A percentile compares a stretch with the other conserved stretches of the same genome.
Evolutionary conservation across 176 grass and related monocot species (phyloP).

Genomic region (Puya raimondii): DNA sequence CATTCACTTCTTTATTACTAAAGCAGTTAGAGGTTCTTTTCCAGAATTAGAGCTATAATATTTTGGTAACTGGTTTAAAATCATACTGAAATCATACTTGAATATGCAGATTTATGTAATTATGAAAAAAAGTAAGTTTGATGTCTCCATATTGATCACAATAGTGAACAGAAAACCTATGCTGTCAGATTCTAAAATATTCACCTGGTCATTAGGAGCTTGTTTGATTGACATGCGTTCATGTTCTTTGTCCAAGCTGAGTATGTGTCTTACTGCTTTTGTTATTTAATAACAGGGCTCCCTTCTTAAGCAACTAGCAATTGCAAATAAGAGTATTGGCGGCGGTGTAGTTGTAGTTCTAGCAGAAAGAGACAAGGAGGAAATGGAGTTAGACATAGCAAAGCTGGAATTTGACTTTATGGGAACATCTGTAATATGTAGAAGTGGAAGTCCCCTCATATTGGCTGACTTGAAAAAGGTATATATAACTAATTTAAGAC

Average conservation of each 20-base stretch:
- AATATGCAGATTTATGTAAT: no score
- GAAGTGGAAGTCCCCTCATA: conserved; percentile 92
- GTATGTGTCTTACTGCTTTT: conserved; percentile 13
- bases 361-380: conserved; percentile 95
- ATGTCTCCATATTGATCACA: not conserved
- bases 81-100: no score
- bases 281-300: conserved; percentile 47
- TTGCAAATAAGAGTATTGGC: conserved; percentile 97
- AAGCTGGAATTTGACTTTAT: conserved; percentile 98
- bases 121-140: no score
- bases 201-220: not conserved
- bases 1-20: no score
- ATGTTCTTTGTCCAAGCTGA: not conserved
- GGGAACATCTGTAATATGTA: conserved; percentile 96
- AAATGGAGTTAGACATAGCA: conserved; percentile 97
- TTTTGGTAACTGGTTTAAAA: no score
- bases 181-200: not conserved
- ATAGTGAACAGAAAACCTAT: not conserved
- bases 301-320: conserved; percentile 96
- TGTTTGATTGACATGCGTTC: not conserved
- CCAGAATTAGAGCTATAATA: no score
- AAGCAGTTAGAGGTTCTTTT: no score
- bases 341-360: conserved; percentile 95
- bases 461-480: conserved; percentile 91
- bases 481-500: not conserved